phyloP scores from a whole-genome alignment of 129 eudicot species.

The Calendula officinalis region DNA sequence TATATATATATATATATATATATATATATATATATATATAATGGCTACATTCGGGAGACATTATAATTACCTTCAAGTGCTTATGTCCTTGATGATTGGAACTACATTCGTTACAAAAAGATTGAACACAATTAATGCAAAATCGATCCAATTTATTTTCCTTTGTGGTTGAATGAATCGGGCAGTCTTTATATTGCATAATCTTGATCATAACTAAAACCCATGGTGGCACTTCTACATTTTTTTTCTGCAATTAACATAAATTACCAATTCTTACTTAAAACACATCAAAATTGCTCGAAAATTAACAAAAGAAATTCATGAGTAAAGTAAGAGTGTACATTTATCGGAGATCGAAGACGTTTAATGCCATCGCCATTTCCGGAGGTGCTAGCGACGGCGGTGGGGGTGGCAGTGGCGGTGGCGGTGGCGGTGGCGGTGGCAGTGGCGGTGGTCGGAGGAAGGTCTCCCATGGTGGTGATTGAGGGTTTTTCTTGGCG shows the following conservation, averaged over 20 bases:
- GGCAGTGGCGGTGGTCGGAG: background rate
- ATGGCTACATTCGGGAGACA: background rate
- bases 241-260: conserved; percentile 19
- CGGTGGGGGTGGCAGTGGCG: background rate
- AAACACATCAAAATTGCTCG: background rate
- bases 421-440: background rate
- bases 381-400: background rate
- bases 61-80: conserved; percentile 32
- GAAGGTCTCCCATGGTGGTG: conserved; percentile 15
- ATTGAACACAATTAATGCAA: conserved; percentile 35
- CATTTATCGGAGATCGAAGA: conserved; percentile 14
- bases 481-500: conserved; percentile 1
- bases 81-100: conserved; percentile 37
- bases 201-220: conserved; percentile 32
- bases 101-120: conserved; percentile 46
- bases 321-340: background rate
- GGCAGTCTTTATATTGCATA: conserved; percentile 28
- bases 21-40: no score
- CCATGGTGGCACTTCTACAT: conserved; percentile 39
- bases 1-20: no score
- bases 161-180: conserved; percentile 19
- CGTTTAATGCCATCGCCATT: conserved; percentile 22
- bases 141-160: conserved; percentile 43
- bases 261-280: conserved; percentile 5
- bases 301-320: background rate